phyloP scores from a whole-genome alignment of 208 protist species.

The Acanthamoeba quina region DNA sequence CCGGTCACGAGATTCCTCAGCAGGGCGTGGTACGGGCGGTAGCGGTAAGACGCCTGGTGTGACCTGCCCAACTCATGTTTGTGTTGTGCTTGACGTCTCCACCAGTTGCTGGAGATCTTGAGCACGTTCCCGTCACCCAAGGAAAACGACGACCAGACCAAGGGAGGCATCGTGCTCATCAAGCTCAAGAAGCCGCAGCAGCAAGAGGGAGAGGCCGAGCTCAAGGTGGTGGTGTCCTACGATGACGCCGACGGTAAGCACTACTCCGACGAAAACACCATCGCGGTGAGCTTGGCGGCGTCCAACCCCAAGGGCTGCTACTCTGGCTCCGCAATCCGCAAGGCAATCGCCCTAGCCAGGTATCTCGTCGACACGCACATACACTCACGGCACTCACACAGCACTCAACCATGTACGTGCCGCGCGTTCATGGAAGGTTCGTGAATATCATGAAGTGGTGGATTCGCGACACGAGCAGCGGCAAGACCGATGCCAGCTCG shows the following conservation, averaged over 20 bases:
- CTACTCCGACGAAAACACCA: neutral
- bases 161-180: conserved; percentile 2
- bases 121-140: conserved; percentile 8
- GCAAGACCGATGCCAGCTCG: neutral
- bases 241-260: neutral
- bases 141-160: neutral
- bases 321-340: neutral
- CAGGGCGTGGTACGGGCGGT: neutral
- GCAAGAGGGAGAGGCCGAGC: neutral
- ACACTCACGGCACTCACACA: neutral
- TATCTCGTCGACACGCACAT: neutral
- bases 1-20: neutral
- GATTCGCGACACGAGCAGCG: neutral
- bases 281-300: neutral
- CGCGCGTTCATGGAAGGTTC: neutral
- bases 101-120: neutral
- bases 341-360: neutral
- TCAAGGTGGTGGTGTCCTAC: conserved; percentile 19
- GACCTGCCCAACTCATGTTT: too few species aligned
- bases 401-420: too few species aligned
- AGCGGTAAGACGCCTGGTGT: neutral
- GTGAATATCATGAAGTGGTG: neutral
- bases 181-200: neutral
- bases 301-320: neutral
- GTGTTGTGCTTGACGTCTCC: neutral